Conservation (phyloP, 768 basidiomycete species). For the Leccinum boreale region DNA sequence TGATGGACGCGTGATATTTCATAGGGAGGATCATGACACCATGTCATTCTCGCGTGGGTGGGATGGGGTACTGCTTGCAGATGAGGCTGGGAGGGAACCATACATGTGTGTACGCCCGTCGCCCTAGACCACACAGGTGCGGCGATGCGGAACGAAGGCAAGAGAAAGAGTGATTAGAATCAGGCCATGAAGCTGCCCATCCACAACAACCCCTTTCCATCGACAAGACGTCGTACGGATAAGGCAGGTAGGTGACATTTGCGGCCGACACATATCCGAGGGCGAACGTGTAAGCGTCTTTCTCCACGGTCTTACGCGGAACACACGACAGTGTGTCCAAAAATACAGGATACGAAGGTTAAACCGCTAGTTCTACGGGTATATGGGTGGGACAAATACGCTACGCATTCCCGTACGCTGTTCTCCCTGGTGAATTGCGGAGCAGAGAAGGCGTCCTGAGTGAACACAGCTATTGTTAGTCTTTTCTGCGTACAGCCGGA, state of each 20-base stretch:
- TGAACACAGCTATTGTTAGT: slow-evolving; percentile 13
- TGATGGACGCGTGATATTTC: slow-evolving; percentile 3
- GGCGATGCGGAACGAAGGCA: slow-evolving; percentile 8
- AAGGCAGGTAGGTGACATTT: slow-evolving; percentile 7
- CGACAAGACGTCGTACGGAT: slow-evolving; percentile 13
- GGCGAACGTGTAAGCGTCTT: neutral
- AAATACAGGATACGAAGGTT: slow-evolving; percentile 1
- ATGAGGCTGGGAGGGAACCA: neutral
- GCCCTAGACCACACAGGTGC: slow-evolving; percentile 19
- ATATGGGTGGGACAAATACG: neutral
- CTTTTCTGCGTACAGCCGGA: neutral
- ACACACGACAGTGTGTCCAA: slow-evolving; percentile 2
- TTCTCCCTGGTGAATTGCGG: slow-evolving; percentile 8
- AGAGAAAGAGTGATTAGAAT: slow-evolving; percentile 5
- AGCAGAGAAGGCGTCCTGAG: slow-evolving; percentile 16
- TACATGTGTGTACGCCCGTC: neutral
- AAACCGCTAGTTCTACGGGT: neutral
- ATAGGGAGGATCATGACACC: slow-evolving; percentile 10
- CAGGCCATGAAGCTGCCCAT: slow-evolving; percentile 7
- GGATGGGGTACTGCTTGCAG: neutral
- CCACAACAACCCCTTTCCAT: slow-evolving; percentile 22
- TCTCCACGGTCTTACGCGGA: slow-evolving; percentile 6
- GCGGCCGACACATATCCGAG: neutral
- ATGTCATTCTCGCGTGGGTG: slow-evolving; percentile 6
- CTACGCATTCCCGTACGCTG: slow-evolving; percentile 5